Percentiles rank a stretch among this genome's conserved stretches.
Conservation (phyloP, 2,329 filamentous ascomycete species). For the Nemania bipapillata region DNA sequence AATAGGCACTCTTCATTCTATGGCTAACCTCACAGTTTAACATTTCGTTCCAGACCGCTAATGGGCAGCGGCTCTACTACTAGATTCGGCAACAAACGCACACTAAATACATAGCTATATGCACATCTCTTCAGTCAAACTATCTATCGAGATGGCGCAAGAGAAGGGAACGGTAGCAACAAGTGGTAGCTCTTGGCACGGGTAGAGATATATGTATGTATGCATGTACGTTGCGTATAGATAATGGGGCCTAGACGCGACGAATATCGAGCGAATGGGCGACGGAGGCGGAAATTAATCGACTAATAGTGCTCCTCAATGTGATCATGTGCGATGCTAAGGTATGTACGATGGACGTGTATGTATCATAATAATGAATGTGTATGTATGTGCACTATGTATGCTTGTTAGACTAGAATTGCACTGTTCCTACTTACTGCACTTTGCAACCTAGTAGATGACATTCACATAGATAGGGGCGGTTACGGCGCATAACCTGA, state of each 20-base stretch:
- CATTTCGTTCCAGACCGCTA: background rate
- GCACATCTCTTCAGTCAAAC: background rate
- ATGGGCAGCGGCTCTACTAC: background rate
- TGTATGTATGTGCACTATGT: background rate
- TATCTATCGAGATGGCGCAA: background rate
- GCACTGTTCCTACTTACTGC: background rate
- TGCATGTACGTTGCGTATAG: conserved; percentile 10
- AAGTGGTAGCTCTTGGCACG: conserved; percentile 13
- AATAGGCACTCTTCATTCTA: background rate
- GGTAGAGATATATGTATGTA: background rate
- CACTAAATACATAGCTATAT: background rate
- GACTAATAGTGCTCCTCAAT: conserved; percentile 22
- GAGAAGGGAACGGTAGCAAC: background rate
- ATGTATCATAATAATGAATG: background rate
- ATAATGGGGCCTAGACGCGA: conserved; percentile 12
- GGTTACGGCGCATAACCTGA: conserved; percentile 14
- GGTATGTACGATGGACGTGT: background rate
- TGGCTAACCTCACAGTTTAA: background rate
- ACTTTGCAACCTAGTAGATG: background rate
- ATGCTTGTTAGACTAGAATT: background rate
- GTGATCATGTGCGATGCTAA: background rate
- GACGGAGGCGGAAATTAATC: background rate
- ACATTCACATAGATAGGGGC: background rate
- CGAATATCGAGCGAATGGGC: conserved; percentile 4
- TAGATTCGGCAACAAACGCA: background rate